Percentiles rank a stretch among this genome's conserved stretches.
Evolutionary conservation across 1,139 yeast genomes (phyloP).

Genomic region (Arxiozyma bovina): DNA sequence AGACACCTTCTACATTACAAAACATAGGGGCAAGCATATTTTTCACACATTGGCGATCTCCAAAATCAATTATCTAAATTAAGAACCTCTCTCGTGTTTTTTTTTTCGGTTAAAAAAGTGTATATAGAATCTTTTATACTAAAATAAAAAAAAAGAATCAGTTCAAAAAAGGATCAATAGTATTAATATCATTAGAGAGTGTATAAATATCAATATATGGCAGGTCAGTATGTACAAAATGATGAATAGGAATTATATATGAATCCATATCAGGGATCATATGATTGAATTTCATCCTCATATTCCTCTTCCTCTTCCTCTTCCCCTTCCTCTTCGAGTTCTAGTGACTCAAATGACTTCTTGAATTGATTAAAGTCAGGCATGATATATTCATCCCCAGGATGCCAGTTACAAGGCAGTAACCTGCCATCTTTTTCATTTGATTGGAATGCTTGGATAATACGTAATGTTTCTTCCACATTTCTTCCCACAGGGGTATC

Average conservation of each 20-base stretch:
- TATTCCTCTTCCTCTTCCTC: neutral
- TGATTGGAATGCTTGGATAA: slow-evolving; percentile 98
- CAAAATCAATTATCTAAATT: too few relatives aligned
- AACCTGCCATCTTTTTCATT: slow-evolving; percentile 97
- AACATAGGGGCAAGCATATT: too few relatives aligned
- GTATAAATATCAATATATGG: too few relatives aligned
- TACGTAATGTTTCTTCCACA: slow-evolving; percentile 94
- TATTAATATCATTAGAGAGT: neutral
- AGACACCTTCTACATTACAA: too few relatives aligned
- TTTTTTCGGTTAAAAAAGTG: too few relatives aligned
- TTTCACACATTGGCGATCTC: too few relatives aligned
- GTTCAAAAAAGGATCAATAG: too few relatives aligned
- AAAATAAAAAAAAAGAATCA: too few relatives aligned
- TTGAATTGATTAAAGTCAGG: slow-evolving; percentile 75
- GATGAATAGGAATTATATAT: too few relatives aligned
- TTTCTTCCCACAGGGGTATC: slow-evolving; percentile 99
- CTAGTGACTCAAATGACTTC: slow-evolving; percentile 24
- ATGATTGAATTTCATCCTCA: neutral
- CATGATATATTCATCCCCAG: slow-evolving; percentile 91
- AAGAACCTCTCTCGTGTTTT: too few relatives aligned
- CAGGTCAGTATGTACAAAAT: neutral
- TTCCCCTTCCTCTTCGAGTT: neutral
- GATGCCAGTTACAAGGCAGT: slow-evolving; percentile 99
- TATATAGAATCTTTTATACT: too few relatives aligned
- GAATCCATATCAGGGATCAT: neutral